phyloP scores from a whole-genome alignment of 2,329 filamentous ascomycete genomes.

The Dactylonectria macrodidyma region DNA sequence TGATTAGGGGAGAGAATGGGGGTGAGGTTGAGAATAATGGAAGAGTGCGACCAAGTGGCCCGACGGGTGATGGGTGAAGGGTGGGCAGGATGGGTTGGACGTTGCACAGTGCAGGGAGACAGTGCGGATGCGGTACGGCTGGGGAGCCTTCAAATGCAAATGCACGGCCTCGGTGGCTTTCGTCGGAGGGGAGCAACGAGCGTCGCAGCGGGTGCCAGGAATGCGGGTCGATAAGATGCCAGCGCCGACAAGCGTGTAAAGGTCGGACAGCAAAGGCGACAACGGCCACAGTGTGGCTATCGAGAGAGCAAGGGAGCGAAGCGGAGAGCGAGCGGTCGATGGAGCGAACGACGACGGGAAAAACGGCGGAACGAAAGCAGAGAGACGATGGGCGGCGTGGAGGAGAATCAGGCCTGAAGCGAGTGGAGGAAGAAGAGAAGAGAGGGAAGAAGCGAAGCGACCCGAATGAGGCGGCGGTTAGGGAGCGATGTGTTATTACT shows the following conservation, averaged over 20 bases:
- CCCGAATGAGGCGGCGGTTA: constrained; percentile 28
- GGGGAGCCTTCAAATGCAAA: constrained; percentile 33
- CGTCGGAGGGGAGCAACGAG: constrained; percentile 17
- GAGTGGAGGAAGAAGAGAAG: constrained; percentile 17
- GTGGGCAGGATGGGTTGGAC: constrained; percentile 17
- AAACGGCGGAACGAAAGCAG: constrained; percentile 12
- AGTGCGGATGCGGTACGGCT: constrained; percentile 30
- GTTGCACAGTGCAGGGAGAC: constrained; percentile 43
- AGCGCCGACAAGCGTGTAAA: constrained; percentile 4
- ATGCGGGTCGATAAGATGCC: constrained; percentile 32
- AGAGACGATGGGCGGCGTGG: neutral
- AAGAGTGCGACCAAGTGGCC: constrained; percentile 38
- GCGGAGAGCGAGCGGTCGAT: constrained; percentile 13
- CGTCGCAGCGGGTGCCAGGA: constrained; percentile 28
- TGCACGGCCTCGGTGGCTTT: constrained; percentile 45
- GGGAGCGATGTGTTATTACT: constrained; percentile 39
- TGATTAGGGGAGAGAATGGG: constrained; percentile 44
- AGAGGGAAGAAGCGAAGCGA: constrained; percentile 26
- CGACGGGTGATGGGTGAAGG: constrained; percentile 29
- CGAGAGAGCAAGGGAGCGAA: constrained; percentile 20
- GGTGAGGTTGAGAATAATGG: constrained; percentile 45
- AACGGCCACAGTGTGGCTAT: constrained; percentile 5
- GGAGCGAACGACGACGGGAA: constrained; percentile 10
- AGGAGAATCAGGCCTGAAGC: constrained; percentile 11
- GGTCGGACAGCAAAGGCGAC: constrained; percentile 21